Evolutionary conservation across 2,329 filamentous ascomycete genomes (phyloP).

Genomic region (Knufia fluminis): DNA sequence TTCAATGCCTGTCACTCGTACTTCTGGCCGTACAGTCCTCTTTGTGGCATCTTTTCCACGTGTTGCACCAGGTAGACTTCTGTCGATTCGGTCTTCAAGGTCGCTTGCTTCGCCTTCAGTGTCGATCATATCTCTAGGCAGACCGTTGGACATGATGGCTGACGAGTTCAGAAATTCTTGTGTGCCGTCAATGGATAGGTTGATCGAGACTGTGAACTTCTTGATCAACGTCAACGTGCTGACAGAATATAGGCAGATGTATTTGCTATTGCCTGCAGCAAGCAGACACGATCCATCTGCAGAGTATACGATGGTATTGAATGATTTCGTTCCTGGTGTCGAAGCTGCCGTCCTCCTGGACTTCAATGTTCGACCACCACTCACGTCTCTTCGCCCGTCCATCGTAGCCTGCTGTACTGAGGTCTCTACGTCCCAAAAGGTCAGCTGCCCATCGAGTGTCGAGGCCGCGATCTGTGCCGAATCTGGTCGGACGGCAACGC

Average conservation of each 20-base stretch:
- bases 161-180: slow-evolving; percentile 96
- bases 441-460: slow-evolving; percentile 84
- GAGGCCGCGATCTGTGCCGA: slow-evolving; percentile 84
- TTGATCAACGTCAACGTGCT: slow-evolving; percentile 83
- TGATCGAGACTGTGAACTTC: slow-evolving; percentile 92
- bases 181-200: slow-evolving; percentile 89
- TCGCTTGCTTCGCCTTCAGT: slow-evolving; percentile 82
- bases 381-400: slow-evolving; percentile 84
- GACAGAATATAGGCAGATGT: slow-evolving; percentile 95
- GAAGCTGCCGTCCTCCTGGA: slow-evolving; percentile 90
- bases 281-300: slow-evolving; percentile 84
- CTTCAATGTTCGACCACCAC: slow-evolving; percentile 77
- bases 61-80: slow-evolving; percentile 72
- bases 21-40: slow-evolving; percentile 66
- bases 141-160: slow-evolving; percentile 77
- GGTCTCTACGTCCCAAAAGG: slow-evolving; percentile 88
- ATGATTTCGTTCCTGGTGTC: slow-evolving; percentile 79
- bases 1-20: slow-evolving; percentile 72
- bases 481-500: slow-evolving; percentile 79
- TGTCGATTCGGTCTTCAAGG: slow-evolving; percentile 72
- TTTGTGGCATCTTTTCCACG: slow-evolving; percentile 72
- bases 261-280: slow-evolving; percentile 93
- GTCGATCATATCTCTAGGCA: slow-evolving; percentile 70
- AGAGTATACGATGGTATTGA: slow-evolving; percentile 80
- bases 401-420: slow-evolving; percentile 77